Evolutionary conservation across 2,329 filamentous ascomycete genomes (phyloP).

Genomic region (Orbilia javanica): DNA sequence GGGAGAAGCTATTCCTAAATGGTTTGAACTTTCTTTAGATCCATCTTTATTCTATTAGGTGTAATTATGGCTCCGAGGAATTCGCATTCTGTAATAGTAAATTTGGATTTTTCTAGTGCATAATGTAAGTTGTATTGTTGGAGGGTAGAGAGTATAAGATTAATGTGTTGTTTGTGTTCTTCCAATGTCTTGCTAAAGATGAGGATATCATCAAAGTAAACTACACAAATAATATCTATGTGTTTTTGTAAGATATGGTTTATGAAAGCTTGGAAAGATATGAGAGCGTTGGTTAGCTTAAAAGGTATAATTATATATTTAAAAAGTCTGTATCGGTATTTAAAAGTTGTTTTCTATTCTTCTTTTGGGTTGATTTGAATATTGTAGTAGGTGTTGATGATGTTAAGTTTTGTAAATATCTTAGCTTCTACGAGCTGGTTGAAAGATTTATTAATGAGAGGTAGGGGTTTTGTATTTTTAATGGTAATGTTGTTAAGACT

Average conservation of each 20-base stretch:
- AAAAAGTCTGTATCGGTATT: neutral
- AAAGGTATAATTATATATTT: neutral
- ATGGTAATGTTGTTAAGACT: neutral
- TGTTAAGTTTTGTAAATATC: neutral
- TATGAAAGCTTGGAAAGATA: neutral
- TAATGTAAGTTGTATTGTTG: no score
- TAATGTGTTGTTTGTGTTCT: neutral
- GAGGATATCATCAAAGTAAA: neutral
- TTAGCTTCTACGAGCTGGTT: no score
- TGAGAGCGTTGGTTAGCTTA: neutral
- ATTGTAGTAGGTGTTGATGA: neutral
- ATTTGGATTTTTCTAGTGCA: no score
- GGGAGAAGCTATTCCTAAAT: neutral
- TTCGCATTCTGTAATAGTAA: neutral
- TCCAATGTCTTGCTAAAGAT: neutral
- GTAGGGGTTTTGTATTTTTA: neutral
- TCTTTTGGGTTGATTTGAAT: neutral
- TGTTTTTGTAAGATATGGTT: neutral
- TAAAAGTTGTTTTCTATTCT: neutral
- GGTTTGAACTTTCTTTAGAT: neutral
- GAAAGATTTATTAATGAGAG: neutral
- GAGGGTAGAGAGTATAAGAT: no score
- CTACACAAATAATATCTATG: neutral
- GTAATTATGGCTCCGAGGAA: neutral
- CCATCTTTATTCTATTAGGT: neutral